Evolutionary conservation across 1,284 basidiomycete species (phyloP), one percentile per base, ranked within the genome.

Genomic region (Pyrrhoderma noxium): DNA sequence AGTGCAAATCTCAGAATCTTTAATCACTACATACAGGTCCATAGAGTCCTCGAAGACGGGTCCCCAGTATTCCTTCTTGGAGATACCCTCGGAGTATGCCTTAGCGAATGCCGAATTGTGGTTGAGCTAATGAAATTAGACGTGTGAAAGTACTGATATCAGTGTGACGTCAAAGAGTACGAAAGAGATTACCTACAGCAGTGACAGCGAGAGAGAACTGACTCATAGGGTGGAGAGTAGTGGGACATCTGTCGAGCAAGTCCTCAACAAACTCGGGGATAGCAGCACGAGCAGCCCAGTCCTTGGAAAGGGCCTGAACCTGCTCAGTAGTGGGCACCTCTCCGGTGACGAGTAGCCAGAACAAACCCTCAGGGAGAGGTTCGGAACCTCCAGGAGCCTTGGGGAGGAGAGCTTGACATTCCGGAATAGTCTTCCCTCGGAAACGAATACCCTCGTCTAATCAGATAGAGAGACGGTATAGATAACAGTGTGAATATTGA

Each of bases 41-140:
- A 98, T 94, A 50, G 88, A 83, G 73, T 99, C 95, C 67, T 99
- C 95, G 59, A 94, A 95, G 51, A 86, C 88, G 54, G 92, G 86
- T 61, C 87, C 83, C 95, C 95, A 99, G 79, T 98, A 98, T 54
- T 98, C 94, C 69, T 85, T 87, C 79, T 99, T 99, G 67, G 85
- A 83, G 63, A 95, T 80, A 60, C 95, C 95, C 62, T 89, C 76
- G 57, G 87, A 83, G 75, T 98, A 98, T 9, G 92, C 93, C 70
- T 93, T 91, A 60, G 95, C 93, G 65, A 98, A 98, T 52, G 92
- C 90, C 22, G 93, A 97, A 72, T 97, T 87, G 70, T 98, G 94
- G 77, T 96, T 97, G 54, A 93, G 79, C 89, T 87, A 57, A 36
- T 27, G 18, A 53, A 54, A 53, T 25, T 38, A 50, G 22, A 51